These are phyloP conservation scores for Termitomyces sp. DNA, from an alignment of 768 basidiomycete genomes.

Conservation along the genomic window DNA sequence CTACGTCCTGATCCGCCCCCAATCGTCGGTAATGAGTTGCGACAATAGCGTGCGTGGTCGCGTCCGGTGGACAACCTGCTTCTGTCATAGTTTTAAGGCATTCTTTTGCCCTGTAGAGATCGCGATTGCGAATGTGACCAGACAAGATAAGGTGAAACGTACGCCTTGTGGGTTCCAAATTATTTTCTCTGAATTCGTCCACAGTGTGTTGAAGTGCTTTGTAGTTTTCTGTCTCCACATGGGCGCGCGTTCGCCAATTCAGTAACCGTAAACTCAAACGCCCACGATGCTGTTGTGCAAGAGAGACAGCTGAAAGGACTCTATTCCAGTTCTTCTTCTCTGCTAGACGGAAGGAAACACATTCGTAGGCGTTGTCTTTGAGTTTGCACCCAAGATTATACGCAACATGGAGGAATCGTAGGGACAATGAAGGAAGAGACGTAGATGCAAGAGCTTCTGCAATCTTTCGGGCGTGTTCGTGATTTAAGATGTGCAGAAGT, in stretches of 20 bases:
- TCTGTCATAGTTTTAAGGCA: slow-evolving; percentile 54
- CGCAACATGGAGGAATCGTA: slow-evolving; percentile 44
- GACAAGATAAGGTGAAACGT: slow-evolving; percentile 70
- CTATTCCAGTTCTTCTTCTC: slow-evolving; percentile 43
- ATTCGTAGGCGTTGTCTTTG: slow-evolving; percentile 56
- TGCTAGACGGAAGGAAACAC: slow-evolving; percentile 47
- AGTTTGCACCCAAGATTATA: slow-evolving; percentile 45
- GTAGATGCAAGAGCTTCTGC: slow-evolving; percentile 30
- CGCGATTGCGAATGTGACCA: slow-evolving; percentile 65
- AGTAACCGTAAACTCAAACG: slow-evolving; percentile 53
- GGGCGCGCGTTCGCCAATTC: slow-evolving; percentile 66
- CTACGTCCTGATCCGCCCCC: slow-evolving; percentile 54
- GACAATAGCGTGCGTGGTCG: slow-evolving; percentile 58
- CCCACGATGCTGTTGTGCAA: slow-evolving; percentile 47
- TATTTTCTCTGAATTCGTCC: slow-evolving; percentile 43
- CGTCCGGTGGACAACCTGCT: slow-evolving; percentile 49
- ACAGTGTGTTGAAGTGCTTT: slow-evolving; percentile 40
- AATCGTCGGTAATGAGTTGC: slow-evolving; percentile 54
- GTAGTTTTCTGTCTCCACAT: slow-evolving; percentile 52
- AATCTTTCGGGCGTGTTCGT: slow-evolving; percentile 27
- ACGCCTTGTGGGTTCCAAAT: slow-evolving; percentile 47
- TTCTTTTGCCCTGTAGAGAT: slow-evolving; percentile 51
- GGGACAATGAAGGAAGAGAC: slow-evolving; percentile 33
- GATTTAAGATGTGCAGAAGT: slow-evolving; percentile 25
- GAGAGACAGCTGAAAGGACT: slow-evolving; percentile 42